phyloP scores from a whole-genome alignment of 2,329 filamentous ascomycete genomes.

The Lachnum nothofagi region DNA sequence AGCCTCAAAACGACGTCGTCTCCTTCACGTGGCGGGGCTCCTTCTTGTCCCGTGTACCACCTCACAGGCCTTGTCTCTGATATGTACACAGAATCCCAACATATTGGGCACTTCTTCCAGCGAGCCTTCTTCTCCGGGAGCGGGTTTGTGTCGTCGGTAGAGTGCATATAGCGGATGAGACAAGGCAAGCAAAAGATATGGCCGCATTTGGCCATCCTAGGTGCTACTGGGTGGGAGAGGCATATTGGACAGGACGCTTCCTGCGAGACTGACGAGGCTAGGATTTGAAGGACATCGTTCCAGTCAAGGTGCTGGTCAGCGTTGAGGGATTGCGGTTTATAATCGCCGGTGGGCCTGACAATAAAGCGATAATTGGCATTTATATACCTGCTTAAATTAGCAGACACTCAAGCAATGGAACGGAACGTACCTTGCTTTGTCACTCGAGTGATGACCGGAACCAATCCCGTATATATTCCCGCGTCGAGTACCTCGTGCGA shows the following conservation, averaged over 20 bases:
- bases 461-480: conserved; percentile 79
- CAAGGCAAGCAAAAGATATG: conserved; percentile 96
- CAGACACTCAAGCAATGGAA: conserved; percentile 4
- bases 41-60: conserved; percentile 87
- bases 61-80: conserved; percentile 83
- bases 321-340: conserved; percentile 74
- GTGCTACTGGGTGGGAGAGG: conserved; percentile 83
- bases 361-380: conserved; percentile 98
- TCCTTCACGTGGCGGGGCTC: conserved; percentile 71
- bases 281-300: conserved; percentile 82
- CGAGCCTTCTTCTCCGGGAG: conserved; percentile 62
- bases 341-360: conserved; percentile 75
- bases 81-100: conserved; percentile 89
- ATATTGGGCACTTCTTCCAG: conserved; percentile 96
- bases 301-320: conserved; percentile 88
- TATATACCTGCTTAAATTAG: conserved; percentile 57
- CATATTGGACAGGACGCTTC: conserved; percentile 89
- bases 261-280: conserved; percentile 87
- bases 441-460: conserved; percentile 81
- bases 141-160: conserved; percentile 60
- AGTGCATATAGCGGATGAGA: conserved; percentile 91
- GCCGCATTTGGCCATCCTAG: conserved; percentile 93
- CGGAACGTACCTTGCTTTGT: conserved; percentile 73
- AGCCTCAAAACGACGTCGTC: conserved; percentile 85
- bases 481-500: conserved; percentile 48